A percentile compares a stretch with the other conserved stretches of the same genome.
These are phyloP conservation scores for Jamesozyma piceae DNA, from an alignment of 805 yeast species.

Conservation along the genomic window DNA sequence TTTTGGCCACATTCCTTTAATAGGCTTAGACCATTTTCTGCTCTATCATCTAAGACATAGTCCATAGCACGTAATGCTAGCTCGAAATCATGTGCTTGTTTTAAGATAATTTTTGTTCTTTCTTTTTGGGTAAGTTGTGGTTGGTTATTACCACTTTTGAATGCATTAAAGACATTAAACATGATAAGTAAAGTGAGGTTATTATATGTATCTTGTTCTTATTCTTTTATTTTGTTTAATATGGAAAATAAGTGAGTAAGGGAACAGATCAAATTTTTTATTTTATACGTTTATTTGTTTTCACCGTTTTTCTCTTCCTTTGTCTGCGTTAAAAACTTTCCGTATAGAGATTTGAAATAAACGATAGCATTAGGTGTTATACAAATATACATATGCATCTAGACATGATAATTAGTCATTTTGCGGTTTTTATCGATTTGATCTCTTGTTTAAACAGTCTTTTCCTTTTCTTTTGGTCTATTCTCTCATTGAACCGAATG, in stretches of 20 bases:
- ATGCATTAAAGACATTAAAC: constrained; percentile 3
- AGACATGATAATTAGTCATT: neutral
- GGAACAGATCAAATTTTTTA: no score
- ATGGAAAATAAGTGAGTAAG: no score
- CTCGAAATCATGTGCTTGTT: constrained; percentile 49
- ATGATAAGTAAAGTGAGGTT: neutral
- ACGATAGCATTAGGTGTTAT: neutral
- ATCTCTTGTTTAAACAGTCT: constrained; percentile 2
- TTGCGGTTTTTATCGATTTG: constrained; percentile 1
- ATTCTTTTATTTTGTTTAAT: no score
- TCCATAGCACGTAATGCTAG: constrained; percentile 84
- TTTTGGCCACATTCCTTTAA: constrained; percentile 24
- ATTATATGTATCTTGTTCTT: neutral
- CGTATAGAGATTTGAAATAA: no score
- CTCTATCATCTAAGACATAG: constrained; percentile 73
- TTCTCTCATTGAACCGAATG: neutral
- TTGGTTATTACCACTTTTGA: neutral
- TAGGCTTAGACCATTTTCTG: constrained; percentile 54
- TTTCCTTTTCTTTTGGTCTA: constrained; percentile 1
- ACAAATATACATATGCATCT: no score
- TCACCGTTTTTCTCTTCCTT: no score
- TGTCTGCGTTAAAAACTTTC: no score
- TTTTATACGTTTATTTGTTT: no score
- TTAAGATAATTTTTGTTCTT: constrained; percentile 17
- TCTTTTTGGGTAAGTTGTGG: constrained; percentile 1